Base-by-base conservation (phyloP, 2,329 filamentous ascomycete genomes). In the Malbranchea zuffiana region DNA sequence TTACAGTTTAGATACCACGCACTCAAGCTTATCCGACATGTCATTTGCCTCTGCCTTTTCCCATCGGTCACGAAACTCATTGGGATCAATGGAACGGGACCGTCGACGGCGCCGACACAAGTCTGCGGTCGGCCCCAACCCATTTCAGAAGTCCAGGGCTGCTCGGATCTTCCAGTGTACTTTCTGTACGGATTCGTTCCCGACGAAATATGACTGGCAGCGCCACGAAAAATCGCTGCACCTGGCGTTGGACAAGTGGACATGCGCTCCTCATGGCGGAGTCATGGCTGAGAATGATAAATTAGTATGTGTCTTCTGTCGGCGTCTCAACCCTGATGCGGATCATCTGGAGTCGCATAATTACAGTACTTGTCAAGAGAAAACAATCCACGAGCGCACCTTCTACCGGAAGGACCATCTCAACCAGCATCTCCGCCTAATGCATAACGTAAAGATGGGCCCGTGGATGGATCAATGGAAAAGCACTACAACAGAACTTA, bases 381-480 rank as follows among this genome's bases (percentile, higher is more conserved):
- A 78, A 51, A 71, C 71, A 3, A 44, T 68, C 1, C 68, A 74
- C 30, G 70, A 75, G 39, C 65, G 74, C 23, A 76, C 71, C 0
- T 78, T 77, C 51, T 76, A 73, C 48, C 62, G 74, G 17, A 77
- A 77, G 52, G 74, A 78, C 47, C 74, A 78, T 48, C 61, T 78
- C 8, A 67, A 72, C 33, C 74, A 78, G 47, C 74, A 78, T 51
- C 54, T 77, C 20, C 65, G 72, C 23, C 56, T 77, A 36, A 74
- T 76, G 63, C 74, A 78, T 48, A 64, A 66, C 42, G 69, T 68
- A 46, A 72, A 71, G 44, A 67, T 75, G 52, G 62, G 61, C 2
- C 46, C 61, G 1, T 64, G 60, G 35, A 77, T 76, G 72, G 69
- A 76, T 17, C 57, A 58, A 24, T 78, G 74, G 74, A 73, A 72